A percentile compares a stretch with the other conserved stretches of the same genome.
Evolutionary conservation across 345 rosid species (phyloP).

Genomic region (Citrus trifoliata): DNA sequence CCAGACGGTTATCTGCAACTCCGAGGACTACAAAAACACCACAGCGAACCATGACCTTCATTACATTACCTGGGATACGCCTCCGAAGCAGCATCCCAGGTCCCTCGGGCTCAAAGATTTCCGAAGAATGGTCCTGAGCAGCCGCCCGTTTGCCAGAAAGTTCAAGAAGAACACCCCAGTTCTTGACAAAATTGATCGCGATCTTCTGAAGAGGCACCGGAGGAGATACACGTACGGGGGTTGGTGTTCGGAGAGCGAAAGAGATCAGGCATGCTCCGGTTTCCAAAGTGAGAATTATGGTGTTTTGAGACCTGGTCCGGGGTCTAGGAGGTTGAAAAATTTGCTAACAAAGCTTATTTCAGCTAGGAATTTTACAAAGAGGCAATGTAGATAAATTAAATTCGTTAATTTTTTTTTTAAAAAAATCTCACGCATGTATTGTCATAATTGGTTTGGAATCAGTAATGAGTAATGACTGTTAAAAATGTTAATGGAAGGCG

Average conservation of each 20-base stretch:
- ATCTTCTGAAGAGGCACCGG: constrained; percentile 48
- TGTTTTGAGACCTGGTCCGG: constrained; percentile 62
- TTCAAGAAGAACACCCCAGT: constrained; percentile 69
- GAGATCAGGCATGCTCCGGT: constrained; percentile 29
- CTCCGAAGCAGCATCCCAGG: constrained; percentile 92
- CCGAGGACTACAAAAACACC: constrained; percentile 67
- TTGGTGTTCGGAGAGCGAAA: constrained; percentile 45
- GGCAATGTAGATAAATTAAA: constrained; percentile 59
- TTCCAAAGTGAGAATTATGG: constrained; percentile 35
- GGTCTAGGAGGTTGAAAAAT: constrained; percentile 65
- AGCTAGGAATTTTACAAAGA: constrained; percentile 42
- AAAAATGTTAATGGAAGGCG: not conserved
- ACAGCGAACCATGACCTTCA: constrained; percentile 88
- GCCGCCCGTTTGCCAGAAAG: constrained; percentile 85
- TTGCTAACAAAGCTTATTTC: constrained; percentile 51
- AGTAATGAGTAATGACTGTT: not conserved
- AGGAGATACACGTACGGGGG: constrained; percentile 42
- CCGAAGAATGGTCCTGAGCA: constrained; percentile 64
- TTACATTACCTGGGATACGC: constrained; percentile 88
- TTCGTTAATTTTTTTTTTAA: not conserved
- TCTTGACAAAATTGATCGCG: constrained; percentile 73
- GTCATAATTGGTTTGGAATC: not conserved
- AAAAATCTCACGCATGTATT: not conserved
- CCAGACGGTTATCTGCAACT: constrained; percentile 89
- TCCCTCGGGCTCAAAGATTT: constrained; percentile 57